phyloP scores from a whole-genome alignment of 805 yeast genomes.

The Hanseniaspora taiwanica region DNA sequence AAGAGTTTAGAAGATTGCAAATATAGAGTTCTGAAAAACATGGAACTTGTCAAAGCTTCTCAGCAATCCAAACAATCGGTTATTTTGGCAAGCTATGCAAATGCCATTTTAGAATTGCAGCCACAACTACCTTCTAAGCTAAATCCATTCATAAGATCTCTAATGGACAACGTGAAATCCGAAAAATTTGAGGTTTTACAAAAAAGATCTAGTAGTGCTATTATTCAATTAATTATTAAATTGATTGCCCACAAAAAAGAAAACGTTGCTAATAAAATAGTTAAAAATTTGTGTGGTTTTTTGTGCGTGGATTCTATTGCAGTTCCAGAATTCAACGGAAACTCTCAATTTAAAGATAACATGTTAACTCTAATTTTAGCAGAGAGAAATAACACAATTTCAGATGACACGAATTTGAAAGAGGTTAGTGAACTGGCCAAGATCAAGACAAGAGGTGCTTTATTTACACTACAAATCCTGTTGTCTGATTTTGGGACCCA shows the following conservation, averaged over 20 bases:
- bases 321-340: constrained; percentile 80
- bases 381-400: constrained; percentile 49
- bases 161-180: constrained; percentile 83
- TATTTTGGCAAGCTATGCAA: constrained; percentile 63
- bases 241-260: constrained; percentile 43
- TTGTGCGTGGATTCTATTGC: constrained; percentile 91
- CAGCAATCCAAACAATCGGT: constrained; percentile 38
- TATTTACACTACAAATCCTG: constrained; percentile 50
- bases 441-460: constrained; percentile 76
- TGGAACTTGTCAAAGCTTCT: constrained; percentile 51
- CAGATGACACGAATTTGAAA: constrained; percentile 47
- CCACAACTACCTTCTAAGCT: constrained; percentile 62
- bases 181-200: constrained; percentile 62
- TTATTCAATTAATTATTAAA: constrained; percentile 49
- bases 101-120: constrained; percentile 52
- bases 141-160: constrained; percentile 74
- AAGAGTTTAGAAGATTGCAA: constrained; percentile 71
- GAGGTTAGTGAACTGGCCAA: constrained; percentile 58
- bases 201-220: constrained; percentile 51
- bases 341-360: constrained; percentile 35
- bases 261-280: constrained; percentile 78
- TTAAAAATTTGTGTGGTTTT: constrained; percentile 83
- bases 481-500: constrained; percentile 37
- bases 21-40: constrained; percentile 49
- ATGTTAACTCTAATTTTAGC: constrained; percentile 72